Evolutionary conservation across 495 filamentous ascomycete genomes (phyloP).

Genomic region (Staphylotrichum tortipilum): DNA sequence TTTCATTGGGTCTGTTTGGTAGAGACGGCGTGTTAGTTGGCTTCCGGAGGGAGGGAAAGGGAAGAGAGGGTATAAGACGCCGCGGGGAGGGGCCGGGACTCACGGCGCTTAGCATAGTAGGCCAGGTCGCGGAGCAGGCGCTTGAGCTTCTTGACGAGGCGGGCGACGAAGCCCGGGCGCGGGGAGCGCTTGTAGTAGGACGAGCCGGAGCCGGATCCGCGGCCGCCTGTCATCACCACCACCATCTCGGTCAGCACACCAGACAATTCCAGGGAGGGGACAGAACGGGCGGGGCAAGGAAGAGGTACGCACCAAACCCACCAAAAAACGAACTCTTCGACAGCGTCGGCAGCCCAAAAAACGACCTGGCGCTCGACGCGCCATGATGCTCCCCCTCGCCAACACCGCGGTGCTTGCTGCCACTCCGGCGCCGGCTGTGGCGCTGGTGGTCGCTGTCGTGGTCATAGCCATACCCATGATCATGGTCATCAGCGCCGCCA

Average conservation of each 20-base stretch:
- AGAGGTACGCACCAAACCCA: constrained; percentile 35
- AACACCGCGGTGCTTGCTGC: constrained; percentile 11
- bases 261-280: constrained; percentile 51
- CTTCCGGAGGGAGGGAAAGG: too few species aligned
- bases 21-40: too few species aligned
- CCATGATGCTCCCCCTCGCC: too few species aligned
- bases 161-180: constrained; percentile 64
- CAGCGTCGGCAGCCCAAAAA: constrained; percentile 21
- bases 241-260: too few species aligned
- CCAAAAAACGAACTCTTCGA: constrained; percentile 36
- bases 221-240: too few species aligned
- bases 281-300: constrained; percentile 35
- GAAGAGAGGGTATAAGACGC: too few species aligned
- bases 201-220: constrained; percentile 30
- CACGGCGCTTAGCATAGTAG: constrained; percentile 63
- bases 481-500: constrained; percentile 22
- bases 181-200: constrained; percentile 67
- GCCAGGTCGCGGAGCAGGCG: constrained; percentile 65
- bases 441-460: not conserved
- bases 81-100: too few species aligned
- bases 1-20: constrained; percentile 78
- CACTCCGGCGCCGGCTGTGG: not conserved
- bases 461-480: not conserved
- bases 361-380: constrained; percentile 6
- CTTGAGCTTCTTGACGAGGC: constrained; percentile 59